Conservation (phyloP, 2,329 filamentous ascomycete genomes). For the Penicillium sp. region DNA sequence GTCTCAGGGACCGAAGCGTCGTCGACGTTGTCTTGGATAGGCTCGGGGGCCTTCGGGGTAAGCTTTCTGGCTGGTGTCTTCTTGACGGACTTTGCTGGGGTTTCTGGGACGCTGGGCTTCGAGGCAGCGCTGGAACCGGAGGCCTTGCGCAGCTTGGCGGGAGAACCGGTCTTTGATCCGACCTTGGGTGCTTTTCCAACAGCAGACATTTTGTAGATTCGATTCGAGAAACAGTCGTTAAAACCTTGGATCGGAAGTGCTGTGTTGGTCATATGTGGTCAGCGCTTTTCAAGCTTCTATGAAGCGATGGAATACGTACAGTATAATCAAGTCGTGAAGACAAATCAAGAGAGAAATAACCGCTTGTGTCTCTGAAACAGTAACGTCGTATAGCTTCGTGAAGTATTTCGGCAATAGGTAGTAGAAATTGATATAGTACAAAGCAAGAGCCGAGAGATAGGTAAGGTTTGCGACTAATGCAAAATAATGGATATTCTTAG, state of each 20-base stretch:
- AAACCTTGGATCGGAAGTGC: not conserved
- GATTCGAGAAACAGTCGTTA: not conserved
- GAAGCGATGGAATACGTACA: not conserved
- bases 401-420: not conserved
- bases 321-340: not conserved
- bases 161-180: slow-evolving; percentile 30
- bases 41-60: slow-evolving; percentile 31
- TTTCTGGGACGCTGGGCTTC: slow-evolving; percentile 24
- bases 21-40: slow-evolving; percentile 27
- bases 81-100: slow-evolving; percentile 27
- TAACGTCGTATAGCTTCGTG: slow-evolving; percentile 25
- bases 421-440: slow-evolving; percentile 16
- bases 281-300: not conserved
- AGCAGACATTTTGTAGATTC: slow-evolving; percentile 25
- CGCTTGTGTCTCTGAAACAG: not conserved
- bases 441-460: slow-evolving; percentile 4
- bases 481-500: slow-evolving; percentile 9
- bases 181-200: slow-evolving; percentile 33
- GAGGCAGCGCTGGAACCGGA: slow-evolving; percentile 34
- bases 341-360: not conserved
- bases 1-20: slow-evolving; percentile 31
- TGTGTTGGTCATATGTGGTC: not conserved
- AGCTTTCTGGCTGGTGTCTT: slow-evolving; percentile 33
- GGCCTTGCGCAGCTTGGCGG: slow-evolving; percentile 30
- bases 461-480: slow-evolving; percentile 17